Evolutionary conservation across 768 basidiomycete genomes (phyloP), one percentile per base, ranked within the genome.

Genomic region (Terana coerulea): DNA sequence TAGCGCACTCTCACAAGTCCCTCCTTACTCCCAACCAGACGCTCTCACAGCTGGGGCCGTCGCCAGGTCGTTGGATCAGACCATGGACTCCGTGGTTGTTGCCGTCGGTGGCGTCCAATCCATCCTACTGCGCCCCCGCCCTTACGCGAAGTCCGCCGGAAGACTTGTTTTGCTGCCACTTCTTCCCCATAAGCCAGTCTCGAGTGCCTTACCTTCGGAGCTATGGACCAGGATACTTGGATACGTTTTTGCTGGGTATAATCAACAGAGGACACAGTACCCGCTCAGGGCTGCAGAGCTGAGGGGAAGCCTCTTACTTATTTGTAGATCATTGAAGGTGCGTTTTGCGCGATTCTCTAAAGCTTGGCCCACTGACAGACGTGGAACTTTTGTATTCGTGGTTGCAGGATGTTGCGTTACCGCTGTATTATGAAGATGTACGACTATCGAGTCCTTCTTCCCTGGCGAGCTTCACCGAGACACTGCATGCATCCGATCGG

Each of bases 141-240:
- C 84, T 1, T 83, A 82, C 58, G 84, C 80, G 34, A 75, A 71
- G 40, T 64, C 61, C 49, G 72, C 85, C 14, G 84, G 86, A 40
- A 72, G 73, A 26, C 72, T 91, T 25, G 65, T 86, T 12, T 75
- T 91, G 11, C 67, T 91, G 0, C 88, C 88, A 14, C 74, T 91
- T 15, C 74, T 90, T 11, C 87, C 86, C 11, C 64, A 73, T 5
- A 74, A 68, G 35, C 75, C 73, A 22, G 74, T 75, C 15, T 55
- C 75, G 42, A 79, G 76, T 54, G 69, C 79, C 25, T 71, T 91
- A 15, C 89, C 89, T 1, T 67, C 70, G 3, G 89, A 91, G 69
- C 62, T 91, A 54, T 91, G 89, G 89, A 69, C 75, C 5, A 75
- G 74, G 31, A 80, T 91, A 44, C 74, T 91, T 46, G 63, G 68